A percentile compares a stretch with the other conserved stretches of the same genome.
Evolutionary conservation across 306 rosid genomes (phyloP).

Genomic region (Pterocarpus santalinus): DNA sequence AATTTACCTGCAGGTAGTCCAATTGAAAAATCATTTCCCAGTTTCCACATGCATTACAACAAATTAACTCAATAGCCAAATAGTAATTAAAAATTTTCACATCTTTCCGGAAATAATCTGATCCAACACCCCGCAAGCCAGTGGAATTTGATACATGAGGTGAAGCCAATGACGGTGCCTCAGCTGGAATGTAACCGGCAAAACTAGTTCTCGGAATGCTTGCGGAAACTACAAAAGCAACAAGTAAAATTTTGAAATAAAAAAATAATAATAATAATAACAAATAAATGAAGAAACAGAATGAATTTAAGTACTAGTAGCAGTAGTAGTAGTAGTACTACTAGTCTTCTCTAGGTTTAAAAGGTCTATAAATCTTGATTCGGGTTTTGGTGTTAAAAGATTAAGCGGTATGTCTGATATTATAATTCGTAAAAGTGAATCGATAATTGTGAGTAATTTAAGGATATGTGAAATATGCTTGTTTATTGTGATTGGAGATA

Average conservation of each 20-base stretch:
- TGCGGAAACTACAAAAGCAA: conserved; percentile 52
- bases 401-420: not conserved
- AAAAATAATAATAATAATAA: not conserved
- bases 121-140: conserved; percentile 50
- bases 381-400: conserved; percentile 5
- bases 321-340: too few species aligned
- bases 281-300: conserved; percentile 5
- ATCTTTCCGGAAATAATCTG: conserved; percentile 60
- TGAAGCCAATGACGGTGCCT: conserved; percentile 53
- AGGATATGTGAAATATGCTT: not conserved
- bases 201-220: conserved; percentile 54
- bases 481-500: not conserved
- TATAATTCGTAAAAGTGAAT: not conserved
- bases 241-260: conserved; percentile 10
- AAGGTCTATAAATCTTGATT: not conserved
- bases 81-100: conserved; percentile 40
- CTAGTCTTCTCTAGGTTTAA: conserved; percentile 8
- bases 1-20: conserved; percentile 54
- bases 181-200: conserved; percentile 64
- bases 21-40: not conserved
- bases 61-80: not conserved
- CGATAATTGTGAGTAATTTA: not conserved
- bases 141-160: conserved; percentile 44
- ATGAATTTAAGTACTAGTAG: not conserved
- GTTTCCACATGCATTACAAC: conserved; percentile 1